These are phyloP conservation scores for Euphorbia tirucalli DNA, from an alignment of 345 rosid genomes.

Conservation along the genomic window DNA sequence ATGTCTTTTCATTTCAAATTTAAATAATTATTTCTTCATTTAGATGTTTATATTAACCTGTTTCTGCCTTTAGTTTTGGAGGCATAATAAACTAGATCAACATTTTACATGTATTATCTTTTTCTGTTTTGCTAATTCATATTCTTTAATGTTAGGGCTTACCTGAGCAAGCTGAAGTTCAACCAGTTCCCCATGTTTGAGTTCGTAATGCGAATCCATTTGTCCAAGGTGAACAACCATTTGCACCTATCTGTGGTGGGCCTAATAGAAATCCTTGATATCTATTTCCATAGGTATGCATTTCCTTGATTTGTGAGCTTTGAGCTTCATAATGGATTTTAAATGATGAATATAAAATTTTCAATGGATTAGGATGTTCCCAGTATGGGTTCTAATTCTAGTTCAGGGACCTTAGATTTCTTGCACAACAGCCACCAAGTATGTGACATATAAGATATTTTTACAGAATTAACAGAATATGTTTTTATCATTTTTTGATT, in stretches of 20 bases:
- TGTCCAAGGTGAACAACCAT: conserved; percentile 13
- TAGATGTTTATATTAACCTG: neutral
- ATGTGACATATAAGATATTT: neutral
- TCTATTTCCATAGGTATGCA: conserved; percentile 28
- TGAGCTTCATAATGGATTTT: neutral
- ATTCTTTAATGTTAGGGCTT: conserved; percentile 25
- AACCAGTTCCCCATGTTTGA: conserved; percentile 19
- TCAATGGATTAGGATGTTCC: conserved; percentile 22
- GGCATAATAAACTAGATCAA: neutral
- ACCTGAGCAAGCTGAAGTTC: conserved; percentile 29
- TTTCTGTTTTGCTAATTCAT: too few relatives aligned
- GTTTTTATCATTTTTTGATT: too few relatives aligned
- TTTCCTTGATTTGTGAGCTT: neutral
- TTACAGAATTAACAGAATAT: too few relatives aligned
- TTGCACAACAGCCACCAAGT: conserved; percentile 32
- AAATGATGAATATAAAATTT: neutral
- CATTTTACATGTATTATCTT: neutral
- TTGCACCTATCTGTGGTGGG: conserved; percentile 8
- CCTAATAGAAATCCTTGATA: conserved; percentile 31
- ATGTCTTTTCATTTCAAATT: neutral
- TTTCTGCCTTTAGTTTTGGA: neutral
- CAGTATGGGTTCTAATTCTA: conserved; percentile 15
- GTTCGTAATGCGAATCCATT: conserved; percentile 20
- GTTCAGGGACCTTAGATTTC: conserved; percentile 27
- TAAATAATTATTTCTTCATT: neutral